Percentiles rank a stretch among this genome's conserved stretches.
phyloP scores from a whole-genome alignment of 306 rosid species.

The Quercus ilex region DNA sequence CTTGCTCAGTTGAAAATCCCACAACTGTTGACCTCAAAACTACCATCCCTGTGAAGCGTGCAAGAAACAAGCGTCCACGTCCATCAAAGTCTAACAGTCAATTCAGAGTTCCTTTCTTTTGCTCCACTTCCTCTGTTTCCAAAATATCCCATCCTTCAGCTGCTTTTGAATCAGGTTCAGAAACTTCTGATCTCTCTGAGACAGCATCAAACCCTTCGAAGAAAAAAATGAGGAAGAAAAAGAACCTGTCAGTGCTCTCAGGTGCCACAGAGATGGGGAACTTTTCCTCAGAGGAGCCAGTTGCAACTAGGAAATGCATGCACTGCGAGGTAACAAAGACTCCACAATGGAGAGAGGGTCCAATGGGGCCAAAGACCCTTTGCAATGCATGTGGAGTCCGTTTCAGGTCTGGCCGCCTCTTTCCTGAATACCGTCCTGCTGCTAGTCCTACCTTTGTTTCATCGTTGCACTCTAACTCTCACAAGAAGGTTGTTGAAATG shows the following conservation, averaged over 20 bases:
- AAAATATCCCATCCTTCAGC: constrained; percentile 11
- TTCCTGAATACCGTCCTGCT: constrained; percentile 82
- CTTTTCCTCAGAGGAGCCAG: constrained; percentile 19
- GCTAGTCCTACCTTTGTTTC: constrained; percentile 72
- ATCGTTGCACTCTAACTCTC: constrained; percentile 72
- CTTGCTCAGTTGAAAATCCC: constrained; percentile 53
- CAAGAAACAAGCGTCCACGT: constrained; percentile 60
- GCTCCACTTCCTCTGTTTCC: constrained; percentile 9
- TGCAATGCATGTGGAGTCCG: constrained; percentile 95
- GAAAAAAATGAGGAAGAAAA: constrained; percentile 36
- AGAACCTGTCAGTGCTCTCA: constrained; percentile 29
- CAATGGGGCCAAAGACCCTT: constrained; percentile 79
- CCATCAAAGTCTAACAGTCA: constrained; percentile 33
- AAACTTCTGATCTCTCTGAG: constrained; percentile 8
- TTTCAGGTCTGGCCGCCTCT: constrained; percentile 81
- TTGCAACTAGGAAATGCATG: constrained; percentile 45
- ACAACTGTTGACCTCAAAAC: constrained; percentile 30
- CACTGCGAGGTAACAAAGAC: constrained; percentile 76
- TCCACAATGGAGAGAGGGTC: constrained; percentile 95
- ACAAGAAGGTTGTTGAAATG: constrained; percentile 85
- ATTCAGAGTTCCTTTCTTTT: constrained; percentile 27
- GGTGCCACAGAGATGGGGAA: constrained; percentile 28
- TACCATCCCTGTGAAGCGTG: constrained; percentile 43
- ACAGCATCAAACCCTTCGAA: constrained; percentile 24
- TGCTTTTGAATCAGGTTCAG: constrained; percentile 36